These are phyloP conservation scores for Myriangium duriaei DNA, from an alignment of 2,329 filamentous ascomycete species.

Conservation along the genomic window DNA sequence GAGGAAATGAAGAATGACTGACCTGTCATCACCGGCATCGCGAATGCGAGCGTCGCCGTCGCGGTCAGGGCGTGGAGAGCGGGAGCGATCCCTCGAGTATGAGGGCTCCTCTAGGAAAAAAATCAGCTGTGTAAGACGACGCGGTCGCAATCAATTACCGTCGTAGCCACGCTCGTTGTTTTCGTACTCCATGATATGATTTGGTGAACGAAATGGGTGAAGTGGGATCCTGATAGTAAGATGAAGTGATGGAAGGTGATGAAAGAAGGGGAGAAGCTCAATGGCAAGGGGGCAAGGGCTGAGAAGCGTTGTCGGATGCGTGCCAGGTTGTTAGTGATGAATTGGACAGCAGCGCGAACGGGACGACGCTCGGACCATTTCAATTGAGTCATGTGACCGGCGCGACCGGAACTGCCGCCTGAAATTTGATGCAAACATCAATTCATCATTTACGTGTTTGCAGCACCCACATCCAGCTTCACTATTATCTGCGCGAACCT, in stretches of 20 bases:
- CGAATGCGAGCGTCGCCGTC: constrained; percentile 47
- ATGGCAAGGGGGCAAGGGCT: too few relatives aligned
- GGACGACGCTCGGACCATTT: too few relatives aligned
- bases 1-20: constrained; percentile 14
- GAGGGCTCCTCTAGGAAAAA: constrained; percentile 41
- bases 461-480: too few relatives aligned
- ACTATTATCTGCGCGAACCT: too few relatives aligned
- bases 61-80: constrained; percentile 46
- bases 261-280: constrained; percentile 6
- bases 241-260: constrained; percentile 7
- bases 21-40: constrained; percentile 38
- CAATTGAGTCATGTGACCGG: too few relatives aligned
- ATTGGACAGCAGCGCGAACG: too few relatives aligned
- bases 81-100: constrained; percentile 54
- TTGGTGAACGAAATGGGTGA: constrained; percentile 11
- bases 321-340: too few relatives aligned
- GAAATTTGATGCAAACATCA: too few relatives aligned
- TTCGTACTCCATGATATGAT: constrained; percentile 50
- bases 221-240: constrained; percentile 9
- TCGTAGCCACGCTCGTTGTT: constrained; percentile 53
- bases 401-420: too few relatives aligned
- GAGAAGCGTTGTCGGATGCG: too few relatives aligned
- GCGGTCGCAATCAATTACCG: constrained; percentile 33
- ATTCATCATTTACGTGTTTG: too few relatives aligned
- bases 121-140: constrained; percentile 6